A percentile compares a stretch with the other conserved stretches of the same genome.
Evolutionary conservation across 306 rosid genomes (phyloP).

Genomic region (Pueraria montana): DNA sequence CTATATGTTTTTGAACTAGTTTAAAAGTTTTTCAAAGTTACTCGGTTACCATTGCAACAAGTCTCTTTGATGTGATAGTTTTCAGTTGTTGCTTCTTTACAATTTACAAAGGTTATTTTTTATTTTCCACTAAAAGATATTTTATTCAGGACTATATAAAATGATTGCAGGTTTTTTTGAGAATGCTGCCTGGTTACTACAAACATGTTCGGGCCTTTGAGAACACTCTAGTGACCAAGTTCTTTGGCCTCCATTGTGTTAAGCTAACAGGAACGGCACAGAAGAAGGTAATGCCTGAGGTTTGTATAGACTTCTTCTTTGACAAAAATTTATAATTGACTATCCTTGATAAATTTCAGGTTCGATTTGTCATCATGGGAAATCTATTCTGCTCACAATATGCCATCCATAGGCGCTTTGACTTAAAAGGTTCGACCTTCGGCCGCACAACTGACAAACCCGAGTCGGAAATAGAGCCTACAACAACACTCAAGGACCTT

Average conservation of each 20-base stretch:
- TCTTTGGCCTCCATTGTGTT: constrained; percentile 97
- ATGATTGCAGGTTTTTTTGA: constrained; percentile 76
- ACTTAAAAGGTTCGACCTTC: constrained; percentile 93
- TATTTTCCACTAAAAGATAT: constrained; percentile 42
- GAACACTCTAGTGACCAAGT: constrained; percentile 91
- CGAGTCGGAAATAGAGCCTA: constrained; percentile 82
- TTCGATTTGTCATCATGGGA: constrained; percentile 98
- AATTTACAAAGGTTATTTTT: neutral
- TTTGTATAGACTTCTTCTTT: constrained; percentile 18
- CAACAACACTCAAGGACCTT: constrained; percentile 97
- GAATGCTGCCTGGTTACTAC: constrained; percentile 98
- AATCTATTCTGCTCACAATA: constrained; percentile 89
- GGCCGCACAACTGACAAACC: constrained; percentile 94
- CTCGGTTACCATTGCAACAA: constrained; percentile 3
- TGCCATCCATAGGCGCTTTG: constrained; percentile 87
- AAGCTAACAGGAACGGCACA: constrained; percentile 83
- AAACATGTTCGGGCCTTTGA: constrained; percentile 90
- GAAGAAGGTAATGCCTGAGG: constrained; percentile 81
- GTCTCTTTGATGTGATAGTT: neutral
- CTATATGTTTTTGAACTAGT: constrained; percentile 14
- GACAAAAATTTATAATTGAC: constrained; percentile 22
- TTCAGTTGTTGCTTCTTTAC: neutral
- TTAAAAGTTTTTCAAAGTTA: neutral
- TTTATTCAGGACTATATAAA: constrained; percentile 53
- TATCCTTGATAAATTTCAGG: constrained; percentile 64